Percentiles rank a stretch among this genome's conserved stretches.
Evolutionary conservation across 768 basidiomycete species (phyloP).

Genomic region (Serendipita sp.): DNA sequence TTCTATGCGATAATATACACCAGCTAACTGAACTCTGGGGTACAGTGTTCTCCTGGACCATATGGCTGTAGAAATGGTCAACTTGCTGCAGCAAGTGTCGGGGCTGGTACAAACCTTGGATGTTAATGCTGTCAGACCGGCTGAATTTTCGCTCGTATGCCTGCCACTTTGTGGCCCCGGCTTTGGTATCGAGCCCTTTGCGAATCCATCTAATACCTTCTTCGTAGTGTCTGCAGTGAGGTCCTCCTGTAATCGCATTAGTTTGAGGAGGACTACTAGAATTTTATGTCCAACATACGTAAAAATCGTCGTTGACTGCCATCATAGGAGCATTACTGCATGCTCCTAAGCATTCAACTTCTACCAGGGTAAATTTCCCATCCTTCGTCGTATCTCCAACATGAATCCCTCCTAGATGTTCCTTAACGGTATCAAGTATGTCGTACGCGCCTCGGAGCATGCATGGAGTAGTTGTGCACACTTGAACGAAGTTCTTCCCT

Average conservation of each 20-base stretch:
- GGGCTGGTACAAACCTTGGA: constrained; percentile 37
- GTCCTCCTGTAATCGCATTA: constrained; percentile 47
- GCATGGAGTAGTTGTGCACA: constrained; percentile 98
- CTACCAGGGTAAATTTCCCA: constrained; percentile 91
- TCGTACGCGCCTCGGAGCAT: constrained; percentile 87
- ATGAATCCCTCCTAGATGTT: constrained; percentile 68
- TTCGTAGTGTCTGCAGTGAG: constrained; percentile 61
- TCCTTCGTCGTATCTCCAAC: constrained; percentile 90
- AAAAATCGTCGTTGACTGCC: constrained; percentile 91
- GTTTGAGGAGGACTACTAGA: neutral
- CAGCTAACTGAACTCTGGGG: constrained; percentile 56
- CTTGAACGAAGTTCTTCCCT: constrained; percentile 86
- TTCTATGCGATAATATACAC: neutral
- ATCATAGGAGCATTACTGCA: constrained; percentile 98
- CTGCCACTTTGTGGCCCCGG: constrained; percentile 87
- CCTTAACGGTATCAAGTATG: constrained; percentile 70
- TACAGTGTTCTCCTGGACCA: constrained; percentile 82
- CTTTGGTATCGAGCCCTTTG: constrained; percentile 72
- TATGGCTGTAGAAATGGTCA: constrained; percentile 49
- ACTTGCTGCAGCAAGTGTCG: neutral
- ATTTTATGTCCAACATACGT: constrained; percentile 34
- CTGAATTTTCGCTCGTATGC: constrained; percentile 83
- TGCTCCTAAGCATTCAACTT: constrained; percentile 97
- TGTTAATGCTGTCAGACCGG: constrained; percentile 67
- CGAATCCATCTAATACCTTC: constrained; percentile 64